Conservation (phyloP, 129 eudicot species). For the Tagetes erecta region DNA sequence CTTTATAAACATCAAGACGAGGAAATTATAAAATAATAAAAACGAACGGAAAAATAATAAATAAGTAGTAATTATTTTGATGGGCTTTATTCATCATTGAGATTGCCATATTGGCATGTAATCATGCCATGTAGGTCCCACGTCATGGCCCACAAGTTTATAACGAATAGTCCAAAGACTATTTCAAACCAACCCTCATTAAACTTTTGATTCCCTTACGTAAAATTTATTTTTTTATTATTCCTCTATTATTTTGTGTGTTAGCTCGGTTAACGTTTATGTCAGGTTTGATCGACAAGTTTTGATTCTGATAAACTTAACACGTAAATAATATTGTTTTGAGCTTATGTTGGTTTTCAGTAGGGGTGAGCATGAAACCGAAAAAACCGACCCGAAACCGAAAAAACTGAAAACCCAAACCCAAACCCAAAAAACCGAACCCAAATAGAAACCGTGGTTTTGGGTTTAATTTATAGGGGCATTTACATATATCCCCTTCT, state of each 20-base stretch:
- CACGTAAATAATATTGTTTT: too few relatives aligned
- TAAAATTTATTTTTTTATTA: neutral
- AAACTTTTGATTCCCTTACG: constrained; percentile 15
- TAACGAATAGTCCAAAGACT: constrained; percentile 27
- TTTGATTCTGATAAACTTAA: too few relatives aligned
- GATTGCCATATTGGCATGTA: constrained; percentile 36
- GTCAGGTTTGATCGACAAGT: too few relatives aligned
- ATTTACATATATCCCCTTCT: too few relatives aligned
- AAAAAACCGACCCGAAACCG: too few relatives aligned
- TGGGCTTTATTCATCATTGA: constrained; percentile 40
- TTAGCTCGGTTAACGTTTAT: too few relatives aligned
- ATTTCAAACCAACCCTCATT: constrained; percentile 32
- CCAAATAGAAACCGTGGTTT: too few relatives aligned
- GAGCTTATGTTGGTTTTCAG: too few relatives aligned
- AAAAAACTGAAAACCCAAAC: too few relatives aligned
- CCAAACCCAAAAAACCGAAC: too few relatives aligned
- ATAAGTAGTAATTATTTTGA: constrained; percentile 32
- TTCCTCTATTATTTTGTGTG: neutral
- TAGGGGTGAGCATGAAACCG: too few relatives aligned
- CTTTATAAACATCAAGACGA: constrained; percentile 38
- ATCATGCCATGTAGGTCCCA: constrained; percentile 27
- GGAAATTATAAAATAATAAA: constrained; percentile 25
- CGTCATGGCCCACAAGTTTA: constrained; percentile 22
- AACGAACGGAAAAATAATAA: constrained; percentile 5
- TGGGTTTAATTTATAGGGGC: too few relatives aligned